A percentile compares a stretch with the other conserved stretches of the same genome.
phyloP scores from a whole-genome alignment of 352 stramenopile species.

The Phytophthora boehmeriae region DNA sequence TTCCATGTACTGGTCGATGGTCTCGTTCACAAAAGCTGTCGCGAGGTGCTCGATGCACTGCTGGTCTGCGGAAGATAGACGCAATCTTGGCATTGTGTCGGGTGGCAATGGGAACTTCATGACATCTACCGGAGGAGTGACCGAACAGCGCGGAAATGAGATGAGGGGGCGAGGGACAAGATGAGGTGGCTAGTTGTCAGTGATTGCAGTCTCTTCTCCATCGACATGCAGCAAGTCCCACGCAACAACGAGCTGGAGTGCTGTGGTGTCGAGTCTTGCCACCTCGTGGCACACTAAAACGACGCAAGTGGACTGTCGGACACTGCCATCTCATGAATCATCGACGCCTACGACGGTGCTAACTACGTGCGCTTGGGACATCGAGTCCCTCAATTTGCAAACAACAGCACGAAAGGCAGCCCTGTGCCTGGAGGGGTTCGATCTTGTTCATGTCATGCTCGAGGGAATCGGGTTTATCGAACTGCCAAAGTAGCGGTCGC shows the following conservation, averaged over 20 bases:
- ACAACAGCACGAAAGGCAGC: neutral
- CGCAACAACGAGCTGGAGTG: neutral
- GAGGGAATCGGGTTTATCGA: too few relatives aligned
- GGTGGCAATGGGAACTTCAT: conserved; percentile 43
- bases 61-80: conserved; percentile 21
- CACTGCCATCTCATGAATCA: conserved; percentile 15
- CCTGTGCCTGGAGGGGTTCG: neutral
- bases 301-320: neutral
- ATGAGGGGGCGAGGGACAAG: neutral
- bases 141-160: too few relatives aligned
- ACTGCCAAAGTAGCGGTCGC: too few relatives aligned
- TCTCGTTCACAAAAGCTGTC: conserved; percentile 35
- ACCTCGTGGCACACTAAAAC: too few relatives aligned
- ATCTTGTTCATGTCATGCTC: neutral
- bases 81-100: conserved; percentile 27
- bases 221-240: conserved; percentile 8
- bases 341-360: neutral
- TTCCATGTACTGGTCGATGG: conserved; percentile 40
- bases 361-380: neutral
- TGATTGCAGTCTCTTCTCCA: neutral
- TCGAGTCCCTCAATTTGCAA: neutral
- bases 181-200: neutral
- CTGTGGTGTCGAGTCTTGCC: too few relatives aligned
- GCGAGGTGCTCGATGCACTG: conserved; percentile 35
- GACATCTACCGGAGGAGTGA: neutral